Evolutionary conservation across 768 basidiomycete species (phyloP).

Genomic region (Imleria badia): DNA sequence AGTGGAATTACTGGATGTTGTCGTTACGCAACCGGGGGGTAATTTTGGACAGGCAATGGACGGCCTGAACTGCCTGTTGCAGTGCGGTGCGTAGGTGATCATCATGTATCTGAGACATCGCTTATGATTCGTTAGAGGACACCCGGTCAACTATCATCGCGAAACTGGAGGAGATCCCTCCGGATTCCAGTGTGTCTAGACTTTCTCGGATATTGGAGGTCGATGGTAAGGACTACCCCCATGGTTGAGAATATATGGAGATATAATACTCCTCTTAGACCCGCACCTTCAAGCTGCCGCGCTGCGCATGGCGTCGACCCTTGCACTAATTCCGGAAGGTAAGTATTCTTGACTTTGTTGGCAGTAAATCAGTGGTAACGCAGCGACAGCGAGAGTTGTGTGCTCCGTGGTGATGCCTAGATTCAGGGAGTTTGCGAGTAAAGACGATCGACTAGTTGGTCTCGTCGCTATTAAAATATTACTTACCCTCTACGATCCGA

Average conservation of each 20-base stretch:
- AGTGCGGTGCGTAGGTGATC: constrained; percentile 12
- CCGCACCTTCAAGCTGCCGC: too few species aligned
- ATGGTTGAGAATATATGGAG: not conserved
- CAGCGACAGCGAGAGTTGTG: too few species aligned
- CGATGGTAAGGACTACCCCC: constrained; percentile 3
- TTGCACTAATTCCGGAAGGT: not conserved
- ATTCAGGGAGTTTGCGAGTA: constrained; percentile 13
- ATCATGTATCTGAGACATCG: not conserved
- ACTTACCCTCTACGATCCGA: constrained; percentile 9
- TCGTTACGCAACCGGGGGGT: not conserved
- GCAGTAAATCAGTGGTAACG: too few species aligned
- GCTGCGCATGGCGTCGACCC: constrained; percentile 4
- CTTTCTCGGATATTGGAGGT: constrained; percentile 1
- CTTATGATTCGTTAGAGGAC: constrained; percentile 8
- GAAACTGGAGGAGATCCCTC: not conserved
- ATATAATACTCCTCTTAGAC: too few species aligned
- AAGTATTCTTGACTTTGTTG: too few species aligned
- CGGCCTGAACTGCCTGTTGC: constrained; percentile 15
- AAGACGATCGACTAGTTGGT: constrained; percentile 5
- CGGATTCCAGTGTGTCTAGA: not conserved
- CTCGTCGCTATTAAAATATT: constrained; percentile 18
- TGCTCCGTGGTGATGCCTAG: constrained; percentile 1
- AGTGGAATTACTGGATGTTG: constrained; percentile 12
- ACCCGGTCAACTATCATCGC: constrained; percentile 2
- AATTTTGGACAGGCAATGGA: constrained; percentile 25